These are phyloP conservation scores for Kwoniella shandongensis DNA, from an alignment of 768 basidiomycete species.

Conservation along the genomic window DNA sequence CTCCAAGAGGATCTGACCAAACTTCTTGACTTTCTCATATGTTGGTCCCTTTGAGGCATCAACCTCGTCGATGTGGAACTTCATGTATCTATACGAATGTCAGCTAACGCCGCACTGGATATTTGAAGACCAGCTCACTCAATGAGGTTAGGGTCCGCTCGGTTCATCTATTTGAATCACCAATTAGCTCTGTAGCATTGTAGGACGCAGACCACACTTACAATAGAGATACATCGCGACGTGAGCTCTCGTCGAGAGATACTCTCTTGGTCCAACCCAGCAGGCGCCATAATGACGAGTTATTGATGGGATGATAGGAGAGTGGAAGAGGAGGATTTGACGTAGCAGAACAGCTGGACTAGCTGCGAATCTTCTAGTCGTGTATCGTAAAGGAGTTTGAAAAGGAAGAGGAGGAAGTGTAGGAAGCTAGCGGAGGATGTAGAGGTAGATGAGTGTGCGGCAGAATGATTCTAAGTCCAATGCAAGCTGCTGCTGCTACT, in stretches of 20 bases:
- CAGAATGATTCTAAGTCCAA: too few species aligned
- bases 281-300: slow-evolving; percentile 25
- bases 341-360: neutral
- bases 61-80: slow-evolving; percentile 84
- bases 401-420: too few species aligned
- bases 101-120: neutral
- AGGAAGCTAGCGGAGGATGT: too few species aligned
- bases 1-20: slow-evolving; percentile 91
- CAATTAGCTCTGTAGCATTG: neutral
- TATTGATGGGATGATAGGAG: neutral
- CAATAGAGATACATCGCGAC: slow-evolving; percentile 89
- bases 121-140: slow-evolving; percentile 36
- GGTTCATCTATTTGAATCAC: slow-evolving; percentile 64
- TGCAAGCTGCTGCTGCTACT: neutral
- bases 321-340: neutral
- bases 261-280: slow-evolving; percentile 40
- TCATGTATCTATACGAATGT: slow-evolving; percentile 70
- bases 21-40: slow-evolving; percentile 93
- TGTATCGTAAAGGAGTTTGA: too few species aligned
- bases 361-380: too few species aligned
- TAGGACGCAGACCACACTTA: slow-evolving; percentile 14
- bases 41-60: slow-evolving; percentile 77
- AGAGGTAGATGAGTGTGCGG: too few species aligned
- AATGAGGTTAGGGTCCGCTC: slow-evolving; percentile 83
- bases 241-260: slow-evolving; percentile 58